These are phyloP conservation scores for Aspergillus asperescens DNA, from an alignment of 495 filamentous ascomycete species.

Conservation along the genomic window DNA sequence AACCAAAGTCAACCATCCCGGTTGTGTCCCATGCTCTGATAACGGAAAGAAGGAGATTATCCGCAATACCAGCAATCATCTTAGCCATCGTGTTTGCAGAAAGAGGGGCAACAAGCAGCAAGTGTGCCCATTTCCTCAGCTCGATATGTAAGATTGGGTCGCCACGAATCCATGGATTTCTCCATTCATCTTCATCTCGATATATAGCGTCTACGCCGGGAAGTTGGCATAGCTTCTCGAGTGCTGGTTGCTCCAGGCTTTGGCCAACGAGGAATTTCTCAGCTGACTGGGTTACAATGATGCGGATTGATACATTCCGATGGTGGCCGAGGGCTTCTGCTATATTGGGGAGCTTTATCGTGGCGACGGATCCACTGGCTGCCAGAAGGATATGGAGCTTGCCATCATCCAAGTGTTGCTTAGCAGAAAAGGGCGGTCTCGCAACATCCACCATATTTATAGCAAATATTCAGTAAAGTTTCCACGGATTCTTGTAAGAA, in stretches of 20 bases:
- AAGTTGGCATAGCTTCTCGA: slow-evolving; percentile 45
- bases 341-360: slow-evolving; percentile 82
- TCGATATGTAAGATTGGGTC: slow-evolving; percentile 76
- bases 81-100: slow-evolving; percentile 79
- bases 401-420: slow-evolving; percentile 45
- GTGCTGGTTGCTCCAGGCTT: slow-evolving; percentile 59
- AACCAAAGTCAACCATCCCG: slow-evolving; percentile 46
- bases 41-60: slow-evolving; percentile 64
- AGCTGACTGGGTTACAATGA: slow-evolving; percentile 70
- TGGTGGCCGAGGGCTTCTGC: slow-evolving; percentile 49
- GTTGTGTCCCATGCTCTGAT: slow-evolving; percentile 87
- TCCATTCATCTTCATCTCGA: slow-evolving; percentile 77
- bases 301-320: slow-evolving; percentile 62
- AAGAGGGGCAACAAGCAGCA: slow-evolving; percentile 74
- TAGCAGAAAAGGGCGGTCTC: slow-evolving; percentile 21
- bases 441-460: not conserved
- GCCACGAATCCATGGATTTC: slow-evolving; percentile 58
- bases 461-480: no score
- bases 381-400: slow-evolving; percentile 77
- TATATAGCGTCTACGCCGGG: slow-evolving; percentile 68
- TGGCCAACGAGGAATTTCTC: slow-evolving; percentile 66
- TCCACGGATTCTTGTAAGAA: no score
- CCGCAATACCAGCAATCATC: slow-evolving; percentile 59
- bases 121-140: slow-evolving; percentile 70
- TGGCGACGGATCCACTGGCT: slow-evolving; percentile 73